Evolutionary conservation across 495 filamentous ascomycete species (phyloP), one percentile per base, ranked within the genome.

Genomic region (Daldinia grandis): DNA sequence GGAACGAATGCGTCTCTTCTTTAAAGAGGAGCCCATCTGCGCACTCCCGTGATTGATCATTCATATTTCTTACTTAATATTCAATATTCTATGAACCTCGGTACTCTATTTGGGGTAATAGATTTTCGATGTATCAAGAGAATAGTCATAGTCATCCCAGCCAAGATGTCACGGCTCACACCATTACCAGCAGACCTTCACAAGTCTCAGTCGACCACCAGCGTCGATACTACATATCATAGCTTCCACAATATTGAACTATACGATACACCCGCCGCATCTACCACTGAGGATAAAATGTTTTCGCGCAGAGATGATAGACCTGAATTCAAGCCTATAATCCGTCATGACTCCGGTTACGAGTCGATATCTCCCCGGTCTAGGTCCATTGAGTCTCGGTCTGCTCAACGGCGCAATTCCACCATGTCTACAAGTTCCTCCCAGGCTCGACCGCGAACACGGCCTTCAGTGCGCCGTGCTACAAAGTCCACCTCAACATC

Each of bases 341-440:
- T 75, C 5, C 79, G 83, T 10, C 82, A 85, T 49, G 83, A 85
- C 53, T 85, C 83, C 5, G 83, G 83, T 6, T 85, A 85, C 53
- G 83, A 81, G 55, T 84, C 82, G n/a, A 75, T 72, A 51, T 67
- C 56, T n/a, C 66, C 74, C 3, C 40, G 56, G 38, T 62, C 74
- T 54, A 65, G 44, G 55, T 61, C 69, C 5, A 68, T 78, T 10
- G 56, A 71, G 19, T 76, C 73, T 0, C 71, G 66, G 21, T 72
- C 77, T 24, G 75, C 79, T 27, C 61, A 61, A 8, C 64, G 65
- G 10, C 71, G 62, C 42, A 66, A 64, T 27, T 64, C 72, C 0
- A 75, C 74, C 1, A 54, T 79, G 3, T 77, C 77, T 28, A 75
- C 76, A 7, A 38, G 44, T 12, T 65, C 75, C 9, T 71, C 73